Conservation (phyloP, 257 asterid species). For the Marsdenia floribunda region DNA sequence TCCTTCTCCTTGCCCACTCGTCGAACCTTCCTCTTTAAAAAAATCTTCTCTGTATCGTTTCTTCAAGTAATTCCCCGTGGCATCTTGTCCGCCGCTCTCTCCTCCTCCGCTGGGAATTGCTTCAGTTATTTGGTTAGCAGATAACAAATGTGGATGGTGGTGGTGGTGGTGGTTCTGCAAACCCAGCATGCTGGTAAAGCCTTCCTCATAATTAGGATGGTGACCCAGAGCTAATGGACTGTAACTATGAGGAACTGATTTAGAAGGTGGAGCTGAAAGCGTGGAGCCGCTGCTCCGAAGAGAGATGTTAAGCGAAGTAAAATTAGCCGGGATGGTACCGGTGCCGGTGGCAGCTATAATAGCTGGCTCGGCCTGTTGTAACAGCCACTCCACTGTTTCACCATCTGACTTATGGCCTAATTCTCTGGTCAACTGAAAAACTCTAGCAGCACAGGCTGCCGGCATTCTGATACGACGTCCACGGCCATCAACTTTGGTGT, state of each 20-base stretch:
- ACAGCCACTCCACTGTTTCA: slow-evolving; percentile 73
- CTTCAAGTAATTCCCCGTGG: slow-evolving; percentile 46
- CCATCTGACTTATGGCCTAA: slow-evolving; percentile 75
- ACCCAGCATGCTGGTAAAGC: slow-evolving; percentile 63
- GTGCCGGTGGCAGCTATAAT: slow-evolving; percentile 78
- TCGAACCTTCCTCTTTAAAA: slow-evolving; percentile 50
- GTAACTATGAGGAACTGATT: slow-evolving; percentile 24
- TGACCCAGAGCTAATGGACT: slow-evolving; percentile 49
- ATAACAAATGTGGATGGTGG: slow-evolving; percentile 20
- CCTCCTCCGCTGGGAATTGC: slow-evolving; percentile 29
- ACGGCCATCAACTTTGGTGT: slow-evolving; percentile 79
- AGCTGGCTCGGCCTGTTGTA: slow-evolving; percentile 79
- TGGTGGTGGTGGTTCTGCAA: slow-evolving; percentile 32
- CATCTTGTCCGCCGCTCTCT: slow-evolving; percentile 33
- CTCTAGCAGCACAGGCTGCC: slow-evolving; percentile 79
- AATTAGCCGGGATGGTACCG: slow-evolving; percentile 76
- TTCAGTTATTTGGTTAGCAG: slow-evolving; percentile 39
- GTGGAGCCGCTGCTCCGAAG: slow-evolving; percentile 65
- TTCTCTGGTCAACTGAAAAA: slow-evolving; percentile 66
- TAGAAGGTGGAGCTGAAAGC: slow-evolving; percentile 58
- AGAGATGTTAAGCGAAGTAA: slow-evolving; percentile 56
- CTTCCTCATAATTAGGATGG: slow-evolving; percentile 44
- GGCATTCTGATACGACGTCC: slow-evolving; percentile 91
- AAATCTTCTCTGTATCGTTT: slow-evolving; percentile 70
- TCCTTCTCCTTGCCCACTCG: slow-evolving; percentile 32